phyloP scores from a whole-genome alignment of 306 rosid genomes.

The Trifolium fragiferum region DNA sequence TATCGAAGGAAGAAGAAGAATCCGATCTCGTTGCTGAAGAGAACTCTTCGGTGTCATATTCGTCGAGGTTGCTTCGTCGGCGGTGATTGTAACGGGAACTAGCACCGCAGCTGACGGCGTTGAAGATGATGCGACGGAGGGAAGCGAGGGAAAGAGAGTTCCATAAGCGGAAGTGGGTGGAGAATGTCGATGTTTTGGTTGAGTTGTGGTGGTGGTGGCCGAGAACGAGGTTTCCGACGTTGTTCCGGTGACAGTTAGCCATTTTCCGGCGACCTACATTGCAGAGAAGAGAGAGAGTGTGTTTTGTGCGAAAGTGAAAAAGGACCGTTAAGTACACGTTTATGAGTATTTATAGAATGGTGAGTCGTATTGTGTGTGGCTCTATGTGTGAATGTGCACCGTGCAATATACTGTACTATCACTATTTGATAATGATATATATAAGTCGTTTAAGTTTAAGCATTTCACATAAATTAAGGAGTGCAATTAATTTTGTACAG shows the following conservation, averaged over 20 bases:
- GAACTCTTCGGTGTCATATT: conserved; percentile 13
- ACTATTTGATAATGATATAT: too few species aligned
- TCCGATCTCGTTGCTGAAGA: conserved; percentile 41
- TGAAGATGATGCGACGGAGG: conserved; percentile 69
- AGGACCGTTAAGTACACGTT: conserved; percentile 44
- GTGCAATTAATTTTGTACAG: too few species aligned
- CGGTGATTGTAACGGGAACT: conserved; percentile 62
- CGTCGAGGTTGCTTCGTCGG: background rate
- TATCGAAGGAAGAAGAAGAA: conserved; percentile 21
- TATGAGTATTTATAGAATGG: conserved; percentile 28
- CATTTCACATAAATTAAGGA: too few species aligned
- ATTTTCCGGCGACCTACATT: conserved; percentile 59
- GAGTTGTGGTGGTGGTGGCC: conserved; percentile 52
- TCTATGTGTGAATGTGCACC: background rate
- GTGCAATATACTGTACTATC: too few species aligned
- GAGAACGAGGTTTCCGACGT: conserved; percentile 69
- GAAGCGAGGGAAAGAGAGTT: conserved; percentile 66
- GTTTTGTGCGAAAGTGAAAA: background rate
- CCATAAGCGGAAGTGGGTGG: conserved; percentile 62
- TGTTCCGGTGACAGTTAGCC: conserved; percentile 72
- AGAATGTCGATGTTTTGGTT: conserved; percentile 34
- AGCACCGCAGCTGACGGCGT: conserved; percentile 87
- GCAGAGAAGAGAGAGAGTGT: conserved; percentile 22
- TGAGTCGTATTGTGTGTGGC: background rate
- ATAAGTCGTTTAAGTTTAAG: too few species aligned